Evolutionary conservation across 2,329 filamentous ascomycete species (phyloP).

Genomic region (Fusarium goolgardi): DNA sequence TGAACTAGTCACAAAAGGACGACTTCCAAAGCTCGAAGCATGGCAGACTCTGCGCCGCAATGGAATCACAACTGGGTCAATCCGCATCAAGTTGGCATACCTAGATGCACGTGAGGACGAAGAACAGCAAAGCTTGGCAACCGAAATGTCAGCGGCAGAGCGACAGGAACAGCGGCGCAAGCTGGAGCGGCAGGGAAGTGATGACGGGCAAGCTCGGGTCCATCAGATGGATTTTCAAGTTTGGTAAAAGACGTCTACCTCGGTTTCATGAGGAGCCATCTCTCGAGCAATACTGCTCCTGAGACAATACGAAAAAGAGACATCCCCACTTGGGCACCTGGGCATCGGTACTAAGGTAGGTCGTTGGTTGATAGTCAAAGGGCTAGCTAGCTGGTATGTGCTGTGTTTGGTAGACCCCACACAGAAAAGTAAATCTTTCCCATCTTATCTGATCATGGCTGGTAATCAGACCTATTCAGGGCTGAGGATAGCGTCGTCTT

Average conservation of each 20-base stretch:
- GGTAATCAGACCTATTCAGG: slow-evolving; percentile 34
- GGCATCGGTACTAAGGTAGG: not conserved
- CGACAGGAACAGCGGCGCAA: slow-evolving; percentile 35
- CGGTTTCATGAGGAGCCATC: slow-evolving; percentile 2
- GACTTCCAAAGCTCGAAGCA: slow-evolving; percentile 34
- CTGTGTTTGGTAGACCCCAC: slow-evolving; percentile 35
- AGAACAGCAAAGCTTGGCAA: slow-evolving; percentile 35
- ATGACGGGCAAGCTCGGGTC: slow-evolving; percentile 39
- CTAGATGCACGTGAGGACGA: slow-evolving; percentile 38
- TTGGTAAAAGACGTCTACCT: slow-evolving; percentile 33
- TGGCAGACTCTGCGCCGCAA: slow-evolving; percentile 42
- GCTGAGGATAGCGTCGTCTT: slow-evolving; percentile 13
- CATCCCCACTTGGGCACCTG: slow-evolving; percentile 9
- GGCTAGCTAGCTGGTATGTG: not conserved
- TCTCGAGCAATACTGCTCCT: slow-evolving; percentile 4
- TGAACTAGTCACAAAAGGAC: slow-evolving; percentile 37
- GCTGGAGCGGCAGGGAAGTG: slow-evolving; percentile 28
- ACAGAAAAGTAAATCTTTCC: slow-evolving; percentile 37
- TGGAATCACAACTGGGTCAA: slow-evolving; percentile 34
- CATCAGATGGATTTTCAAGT: slow-evolving; percentile 46
- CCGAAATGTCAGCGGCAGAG: slow-evolving; percentile 31
- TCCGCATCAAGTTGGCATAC: slow-evolving; percentile 37
- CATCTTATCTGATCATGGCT: slow-evolving; percentile 49
- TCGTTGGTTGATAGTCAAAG: slow-evolving; percentile 8
- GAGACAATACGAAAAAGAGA: slow-evolving; percentile 21